Percentiles rank a stretch among this genome's conserved stretches.
Evolutionary conservation across 306 rosid genomes (phyloP).

Genomic region (Medicago arabica): DNA sequence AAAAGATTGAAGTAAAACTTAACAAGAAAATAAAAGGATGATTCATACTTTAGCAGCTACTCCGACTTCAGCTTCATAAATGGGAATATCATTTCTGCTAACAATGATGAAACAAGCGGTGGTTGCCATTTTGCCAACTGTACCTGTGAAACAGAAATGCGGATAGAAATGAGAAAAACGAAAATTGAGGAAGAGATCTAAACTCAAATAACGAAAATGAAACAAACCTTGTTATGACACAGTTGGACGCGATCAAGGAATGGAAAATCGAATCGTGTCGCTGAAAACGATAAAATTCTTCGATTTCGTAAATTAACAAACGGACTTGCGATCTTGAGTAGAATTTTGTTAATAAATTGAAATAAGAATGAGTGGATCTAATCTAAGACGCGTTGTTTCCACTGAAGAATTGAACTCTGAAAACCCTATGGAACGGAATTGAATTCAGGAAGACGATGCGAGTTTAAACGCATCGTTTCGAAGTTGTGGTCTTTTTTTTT

Average conservation of each 20-base stretch:
- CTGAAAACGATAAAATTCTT: neutral
- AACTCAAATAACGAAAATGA: slow-evolving; percentile 6
- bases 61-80: slow-evolving; percentile 99
- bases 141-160: neutral
- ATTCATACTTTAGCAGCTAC: slow-evolving; percentile 80
- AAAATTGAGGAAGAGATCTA: slow-evolving; percentile 1
- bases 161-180: neutral
- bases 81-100: slow-evolving; percentile 95
- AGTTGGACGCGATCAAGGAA: slow-evolving; percentile 16
- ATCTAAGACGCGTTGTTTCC: neutral
- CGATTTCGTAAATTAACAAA: slow-evolving; percentile 14
- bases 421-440: slow-evolving; percentile 18
- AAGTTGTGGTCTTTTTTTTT: too few relatives aligned
- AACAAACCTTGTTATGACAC: slow-evolving; percentile 16
- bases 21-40: neutral
- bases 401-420: slow-evolving; percentile 6
- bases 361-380: slow-evolving; percentile 11
- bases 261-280: neutral
- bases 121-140: slow-evolving; percentile 66
- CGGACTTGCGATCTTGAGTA: slow-evolving; percentile 2
- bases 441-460: neutral
- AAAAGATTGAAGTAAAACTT: neutral
- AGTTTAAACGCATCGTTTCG: slow-evolving; percentile 29
- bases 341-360: neutral
- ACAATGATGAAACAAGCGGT: slow-evolving; percentile 98